Evolutionary conservation across 2,329 filamentous ascomycete genomes (phyloP).

Genomic region (Fonsecaea pugnacius): DNA sequence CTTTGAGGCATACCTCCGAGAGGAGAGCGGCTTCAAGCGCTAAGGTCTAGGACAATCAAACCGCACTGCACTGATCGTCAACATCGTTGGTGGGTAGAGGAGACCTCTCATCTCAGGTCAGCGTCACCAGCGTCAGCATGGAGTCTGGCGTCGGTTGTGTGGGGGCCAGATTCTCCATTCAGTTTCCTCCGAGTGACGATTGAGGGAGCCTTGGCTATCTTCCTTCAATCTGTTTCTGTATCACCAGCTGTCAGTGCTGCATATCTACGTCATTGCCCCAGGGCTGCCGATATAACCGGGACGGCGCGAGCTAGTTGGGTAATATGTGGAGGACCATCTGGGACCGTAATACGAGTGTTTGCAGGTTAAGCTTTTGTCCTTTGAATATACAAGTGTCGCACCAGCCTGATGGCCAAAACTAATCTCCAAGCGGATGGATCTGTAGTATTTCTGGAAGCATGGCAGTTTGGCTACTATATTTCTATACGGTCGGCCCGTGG

Average conservation of each 20-base stretch:
- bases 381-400: slow-evolving; percentile 16
- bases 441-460: background rate
- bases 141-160: slow-evolving; percentile 2
- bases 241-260: background rate
- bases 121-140: slow-evolving; percentile 13
- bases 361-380: slow-evolving; percentile 3
- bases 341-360: background rate
- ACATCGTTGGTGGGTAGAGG: background rate
- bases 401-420: slow-evolving; percentile 10
- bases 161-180: background rate
- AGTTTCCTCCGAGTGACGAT: background rate
- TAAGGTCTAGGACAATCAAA: slow-evolving; percentile 17
- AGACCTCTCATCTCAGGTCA: slow-evolving; percentile 7
- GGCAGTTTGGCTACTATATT: background rate
- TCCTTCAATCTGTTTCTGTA: slow-evolving; percentile 11
- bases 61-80: background rate
- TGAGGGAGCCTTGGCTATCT: slow-evolving; percentile 2
- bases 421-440: background rate
- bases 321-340: background rate
- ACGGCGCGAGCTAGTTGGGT: background rate
- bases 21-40: slow-evolving; percentile 49
- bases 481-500: background rate
- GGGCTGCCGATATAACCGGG: background rate
- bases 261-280: slow-evolving; percentile 10
- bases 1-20: slow-evolving; percentile 55